A percentile compares a stretch with the other conserved stretches of the same genome.
Evolutionary conservation across 805 yeast genomes (phyloP).

Genomic region (Starmera caribaea): DNA sequence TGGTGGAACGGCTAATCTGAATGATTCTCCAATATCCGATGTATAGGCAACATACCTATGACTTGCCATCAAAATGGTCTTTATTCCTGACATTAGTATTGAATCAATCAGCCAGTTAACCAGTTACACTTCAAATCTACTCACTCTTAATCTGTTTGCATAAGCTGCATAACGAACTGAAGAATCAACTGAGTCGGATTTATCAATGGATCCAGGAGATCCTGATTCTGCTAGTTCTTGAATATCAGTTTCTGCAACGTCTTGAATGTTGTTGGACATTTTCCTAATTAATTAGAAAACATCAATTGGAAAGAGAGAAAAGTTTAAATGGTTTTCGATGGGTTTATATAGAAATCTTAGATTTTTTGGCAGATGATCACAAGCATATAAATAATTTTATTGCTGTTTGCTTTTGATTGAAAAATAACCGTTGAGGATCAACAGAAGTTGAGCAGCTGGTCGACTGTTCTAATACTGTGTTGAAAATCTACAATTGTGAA

Average conservation of each 20-base stretch:
- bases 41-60: conserved; percentile 83
- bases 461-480: no score
- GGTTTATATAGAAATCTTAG: background rate
- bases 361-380: no score
- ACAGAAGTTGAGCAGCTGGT: background rate
- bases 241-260: background rate
- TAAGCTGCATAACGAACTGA: conserved; percentile 71
- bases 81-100: background rate
- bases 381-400: no score
- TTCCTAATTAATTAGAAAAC: no score
- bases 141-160: conserved; percentile 54
- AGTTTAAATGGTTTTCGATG: no score
- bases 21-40: conserved; percentile 80
- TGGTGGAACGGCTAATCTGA: conserved; percentile 75
- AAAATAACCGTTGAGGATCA: background rate
- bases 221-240: conserved; percentile 7
- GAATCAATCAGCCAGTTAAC: no score
- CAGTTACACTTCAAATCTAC: no score
- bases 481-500: no score
- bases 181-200: conserved; percentile 34
- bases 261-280: conserved; percentile 6
- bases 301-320: no score
- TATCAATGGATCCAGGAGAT: conserved; percentile 7
- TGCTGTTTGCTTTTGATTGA: no score
- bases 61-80: conserved; percentile 58